These are phyloP conservation scores for Brassica incana DNA, from an alignment of 345 rosid species.

Conservation along the genomic window DNA sequence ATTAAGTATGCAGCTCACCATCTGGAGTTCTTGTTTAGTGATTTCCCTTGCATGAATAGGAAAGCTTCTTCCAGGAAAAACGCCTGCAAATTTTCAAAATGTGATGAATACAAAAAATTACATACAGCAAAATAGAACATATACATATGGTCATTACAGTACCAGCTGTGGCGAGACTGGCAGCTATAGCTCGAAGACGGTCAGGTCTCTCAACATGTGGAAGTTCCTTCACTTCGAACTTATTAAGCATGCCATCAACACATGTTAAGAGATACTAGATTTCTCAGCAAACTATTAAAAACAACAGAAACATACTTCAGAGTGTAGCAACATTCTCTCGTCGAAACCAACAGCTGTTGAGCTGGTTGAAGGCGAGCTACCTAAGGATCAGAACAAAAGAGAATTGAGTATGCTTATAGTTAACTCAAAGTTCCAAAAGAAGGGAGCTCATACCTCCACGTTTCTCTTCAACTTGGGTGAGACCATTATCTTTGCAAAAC, in stretches of 20 bases:
- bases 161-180: slow-evolving; percentile 94
- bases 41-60: slow-evolving; percentile 87
- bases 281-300: too few species aligned
- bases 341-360: slow-evolving; percentile 83
- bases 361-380: slow-evolving; percentile 43
- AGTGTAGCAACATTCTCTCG: slow-evolving; percentile 91
- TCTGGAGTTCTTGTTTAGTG: slow-evolving; percentile 75
- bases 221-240: slow-evolving; percentile 79
- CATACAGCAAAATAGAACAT: not conserved
- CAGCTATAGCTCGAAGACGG: slow-evolving; percentile 94
- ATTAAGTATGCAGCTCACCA: slow-evolving; percentile 43
- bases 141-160: not conserved
- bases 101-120: not conserved
- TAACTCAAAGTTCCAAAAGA: not conserved
- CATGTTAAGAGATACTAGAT: not conserved
- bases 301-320: slow-evolving; percentile 62
- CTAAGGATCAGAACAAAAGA: slow-evolving; percentile 17
- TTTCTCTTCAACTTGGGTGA: slow-evolving; percentile 36
- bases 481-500: slow-evolving; percentile 44
- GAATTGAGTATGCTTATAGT: slow-evolving; percentile 14
- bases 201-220: slow-evolving; percentile 98
- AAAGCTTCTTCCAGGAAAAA: slow-evolving; percentile 88
- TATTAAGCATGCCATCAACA: slow-evolving; percentile 48
- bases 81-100: slow-evolving; percentile 51
- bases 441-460: slow-evolving; percentile 56